Evolutionary conservation across 2,329 filamentous ascomycete genomes (phyloP).

Genomic region (Westerdykella aurantiaca): DNA sequence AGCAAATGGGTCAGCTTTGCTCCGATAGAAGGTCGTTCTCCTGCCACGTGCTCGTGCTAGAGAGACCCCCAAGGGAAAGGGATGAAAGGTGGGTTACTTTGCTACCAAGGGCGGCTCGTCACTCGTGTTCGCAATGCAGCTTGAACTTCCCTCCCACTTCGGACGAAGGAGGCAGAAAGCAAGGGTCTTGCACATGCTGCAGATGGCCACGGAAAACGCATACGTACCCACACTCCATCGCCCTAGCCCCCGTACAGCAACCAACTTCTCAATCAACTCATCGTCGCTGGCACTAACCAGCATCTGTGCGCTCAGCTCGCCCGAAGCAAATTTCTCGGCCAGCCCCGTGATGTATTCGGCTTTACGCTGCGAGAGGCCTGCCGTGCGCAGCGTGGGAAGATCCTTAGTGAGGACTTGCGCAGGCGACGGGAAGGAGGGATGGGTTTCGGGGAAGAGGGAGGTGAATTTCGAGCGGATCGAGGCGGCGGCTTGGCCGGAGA

Average conservation of each 20-base stretch:
- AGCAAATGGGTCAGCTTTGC: too few species aligned
- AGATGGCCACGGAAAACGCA: not conserved
- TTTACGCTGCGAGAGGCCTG: slow-evolving; percentile 88
- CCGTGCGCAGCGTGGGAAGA: slow-evolving; percentile 64
- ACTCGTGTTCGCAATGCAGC: not conserved
- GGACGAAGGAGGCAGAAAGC: not conserved
- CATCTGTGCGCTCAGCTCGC: slow-evolving; percentile 70
- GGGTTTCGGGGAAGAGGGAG: slow-evolving; percentile 44
- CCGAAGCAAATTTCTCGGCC: slow-evolving; percentile 69
- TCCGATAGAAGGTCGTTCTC: too few species aligned
- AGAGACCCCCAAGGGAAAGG: not conserved
- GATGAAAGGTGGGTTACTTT: not conserved
- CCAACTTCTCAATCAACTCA: slow-evolving; percentile 73
- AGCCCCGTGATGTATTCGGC: slow-evolving; percentile 90
- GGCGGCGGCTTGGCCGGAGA: slow-evolving; percentile 84
- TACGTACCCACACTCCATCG: slow-evolving; percentile 68
- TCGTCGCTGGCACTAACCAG: slow-evolving; percentile 77
- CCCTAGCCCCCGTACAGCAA: slow-evolving; percentile 80
- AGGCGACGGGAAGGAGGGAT: slow-evolving; percentile 64
- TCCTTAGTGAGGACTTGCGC: slow-evolving; percentile 60
- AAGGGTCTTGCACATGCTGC: not conserved
- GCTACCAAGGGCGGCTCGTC: not conserved
- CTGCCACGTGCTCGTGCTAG: not conserved
- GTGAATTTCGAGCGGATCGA: slow-evolving; percentile 86
- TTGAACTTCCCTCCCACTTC: too few species aligned